Evolutionary conservation across 2,329 filamentous ascomycete genomes (phyloP).

Genomic region (Monosporascus sp.): DNA sequence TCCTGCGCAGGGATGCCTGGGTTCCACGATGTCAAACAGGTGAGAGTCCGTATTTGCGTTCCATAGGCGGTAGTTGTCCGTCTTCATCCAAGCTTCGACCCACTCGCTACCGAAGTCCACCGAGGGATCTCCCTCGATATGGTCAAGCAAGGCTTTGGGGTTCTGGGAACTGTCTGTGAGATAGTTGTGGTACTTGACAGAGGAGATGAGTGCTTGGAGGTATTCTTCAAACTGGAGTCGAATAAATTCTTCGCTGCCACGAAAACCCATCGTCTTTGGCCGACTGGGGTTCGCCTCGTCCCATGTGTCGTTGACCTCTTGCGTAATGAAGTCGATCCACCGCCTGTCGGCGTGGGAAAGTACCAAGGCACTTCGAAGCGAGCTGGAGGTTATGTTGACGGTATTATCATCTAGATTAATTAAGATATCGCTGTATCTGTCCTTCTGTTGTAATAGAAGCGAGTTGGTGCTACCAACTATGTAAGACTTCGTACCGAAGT

Average conservation of each 20-base stretch:
- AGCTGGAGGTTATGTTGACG: constrained; percentile 76
- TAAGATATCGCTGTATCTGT: constrained; percentile 92
- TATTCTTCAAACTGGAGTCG: constrained; percentile 97
- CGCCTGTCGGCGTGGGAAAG: constrained; percentile 83
- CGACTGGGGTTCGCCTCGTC: constrained; percentile 82
- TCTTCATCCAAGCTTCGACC: constrained; percentile 79
- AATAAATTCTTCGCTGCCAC: constrained; percentile 96
- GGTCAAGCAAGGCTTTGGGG: constrained; percentile 55
- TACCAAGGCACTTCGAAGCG: constrained; percentile 67
- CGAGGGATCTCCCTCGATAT: constrained; percentile 77
- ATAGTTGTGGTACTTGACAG: constrained; percentile 82
- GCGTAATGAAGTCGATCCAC: constrained; percentile 95
- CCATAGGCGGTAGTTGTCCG: constrained; percentile 91
- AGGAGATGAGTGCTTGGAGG: constrained; percentile 78
- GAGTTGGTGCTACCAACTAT: constrained; percentile 97
- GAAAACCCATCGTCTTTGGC: constrained; percentile 92
- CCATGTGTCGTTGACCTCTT: constrained; percentile 94
- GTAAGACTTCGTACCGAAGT: constrained; percentile 93
- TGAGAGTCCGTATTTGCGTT: constrained; percentile 74
- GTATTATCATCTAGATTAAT: constrained; percentile 91
- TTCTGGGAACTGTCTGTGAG: constrained; percentile 48
- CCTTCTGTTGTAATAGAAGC: constrained; percentile 84
- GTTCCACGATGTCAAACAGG: constrained; percentile 90
- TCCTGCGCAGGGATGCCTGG: constrained; percentile 87
- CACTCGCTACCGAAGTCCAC: constrained; percentile 80